These are phyloP conservation scores for Apiotrichum sp. DNA, from an alignment of 1,284 basidiomycete species.

Conservation along the genomic window DNA sequence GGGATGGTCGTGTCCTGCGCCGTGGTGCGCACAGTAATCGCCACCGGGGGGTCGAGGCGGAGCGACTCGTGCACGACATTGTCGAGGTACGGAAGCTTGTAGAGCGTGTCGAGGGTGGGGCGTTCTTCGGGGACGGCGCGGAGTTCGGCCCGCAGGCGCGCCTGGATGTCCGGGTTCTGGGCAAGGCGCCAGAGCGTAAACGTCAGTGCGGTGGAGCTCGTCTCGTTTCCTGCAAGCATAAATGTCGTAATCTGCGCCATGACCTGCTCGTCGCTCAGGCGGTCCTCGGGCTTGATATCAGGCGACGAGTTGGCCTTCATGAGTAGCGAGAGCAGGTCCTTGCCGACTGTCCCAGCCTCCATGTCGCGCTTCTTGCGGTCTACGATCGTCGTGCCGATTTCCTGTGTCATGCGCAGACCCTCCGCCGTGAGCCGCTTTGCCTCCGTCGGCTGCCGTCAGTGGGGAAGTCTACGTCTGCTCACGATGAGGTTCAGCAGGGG, in stretches of 20 bases:
- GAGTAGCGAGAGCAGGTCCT: slow-evolving; percentile 2
- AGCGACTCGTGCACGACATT: slow-evolving; percentile 62
- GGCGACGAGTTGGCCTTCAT: slow-evolving; percentile 57
- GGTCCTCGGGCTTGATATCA: slow-evolving; percentile 53
- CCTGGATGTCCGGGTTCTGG: slow-evolving; percentile 53
- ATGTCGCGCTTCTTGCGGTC: slow-evolving; percentile 3
- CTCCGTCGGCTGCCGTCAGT: background rate
- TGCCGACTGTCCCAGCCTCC: slow-evolving; percentile 44
- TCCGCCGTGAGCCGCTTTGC: background rate
- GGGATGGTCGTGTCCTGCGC: slow-evolving; percentile 60
- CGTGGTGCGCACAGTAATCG: slow-evolving; percentile 50
- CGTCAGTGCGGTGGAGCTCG: slow-evolving; percentile 62
- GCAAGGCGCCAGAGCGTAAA: slow-evolving; percentile 70
- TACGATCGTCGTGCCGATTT: background rate
- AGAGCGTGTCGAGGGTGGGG: slow-evolving; percentile 28
- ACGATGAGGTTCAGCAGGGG: slow-evolving; percentile 51
- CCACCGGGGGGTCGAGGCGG: slow-evolving; percentile 60
- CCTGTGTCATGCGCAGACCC: background rate
- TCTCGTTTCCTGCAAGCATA: slow-evolving; percentile 62
- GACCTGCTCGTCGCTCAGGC: slow-evolving; percentile 60
- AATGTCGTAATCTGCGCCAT: slow-evolving; percentile 71
- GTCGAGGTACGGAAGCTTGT: slow-evolving; percentile 54
- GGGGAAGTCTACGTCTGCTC: background rate
- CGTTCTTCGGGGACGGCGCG: slow-evolving; percentile 16
- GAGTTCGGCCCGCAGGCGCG: slow-evolving; percentile 56